A percentile compares a stretch with the other conserved stretches of the same genome.
These are phyloP conservation scores for Taiozyma sp. DNA, from an alignment of 1,139 yeast species.

Conservation along the genomic window DNA sequence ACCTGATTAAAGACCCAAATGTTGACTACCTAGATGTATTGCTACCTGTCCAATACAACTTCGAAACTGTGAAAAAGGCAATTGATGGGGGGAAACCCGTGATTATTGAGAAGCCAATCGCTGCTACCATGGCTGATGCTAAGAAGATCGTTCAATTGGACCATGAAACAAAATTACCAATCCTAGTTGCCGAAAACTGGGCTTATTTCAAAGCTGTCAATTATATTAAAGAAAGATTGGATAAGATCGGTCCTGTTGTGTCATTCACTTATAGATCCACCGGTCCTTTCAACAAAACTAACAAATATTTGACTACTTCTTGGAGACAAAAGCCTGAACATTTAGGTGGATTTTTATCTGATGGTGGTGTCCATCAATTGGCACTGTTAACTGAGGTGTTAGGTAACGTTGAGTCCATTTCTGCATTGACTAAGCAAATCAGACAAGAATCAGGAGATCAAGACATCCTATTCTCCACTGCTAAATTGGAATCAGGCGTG, in stretches of 20 bases:
- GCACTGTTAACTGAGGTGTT: constrained; percentile 81
- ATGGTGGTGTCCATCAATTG: constrained; percentile 94
- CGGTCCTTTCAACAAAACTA: constrained; percentile 65
- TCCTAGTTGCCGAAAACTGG: constrained; percentile 84
- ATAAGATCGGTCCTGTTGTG: constrained; percentile 69
- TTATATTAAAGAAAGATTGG: constrained; percentile 49
- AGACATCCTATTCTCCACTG: constrained; percentile 71
- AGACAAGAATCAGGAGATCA: constrained; percentile 74
- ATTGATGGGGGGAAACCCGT: constrained; percentile 72
- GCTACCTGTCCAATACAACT: constrained; percentile 79
- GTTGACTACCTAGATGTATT: constrained; percentile 80
- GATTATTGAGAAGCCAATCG: constrained; percentile 85
- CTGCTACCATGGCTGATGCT: constrained; percentile 80
- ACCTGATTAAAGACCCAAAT: constrained; percentile 53
- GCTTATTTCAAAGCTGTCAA: constrained; percentile 56
- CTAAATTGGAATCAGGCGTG: constrained; percentile 53
- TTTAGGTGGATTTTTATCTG: constrained; percentile 85
- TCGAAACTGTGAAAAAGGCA: constrained; percentile 55
- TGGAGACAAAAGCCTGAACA: constrained; percentile 93
- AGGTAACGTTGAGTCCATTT: constrained; percentile 64
- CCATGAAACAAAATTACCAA: constrained; percentile 55
- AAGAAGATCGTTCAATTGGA: constrained; percentile 67
- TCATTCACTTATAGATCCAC: constrained; percentile 79
- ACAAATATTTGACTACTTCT: constrained; percentile 63
- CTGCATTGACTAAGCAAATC: constrained; percentile 73